Conservation (phyloP, 257 asterid species). For the Euphrasia confusa region DNA sequence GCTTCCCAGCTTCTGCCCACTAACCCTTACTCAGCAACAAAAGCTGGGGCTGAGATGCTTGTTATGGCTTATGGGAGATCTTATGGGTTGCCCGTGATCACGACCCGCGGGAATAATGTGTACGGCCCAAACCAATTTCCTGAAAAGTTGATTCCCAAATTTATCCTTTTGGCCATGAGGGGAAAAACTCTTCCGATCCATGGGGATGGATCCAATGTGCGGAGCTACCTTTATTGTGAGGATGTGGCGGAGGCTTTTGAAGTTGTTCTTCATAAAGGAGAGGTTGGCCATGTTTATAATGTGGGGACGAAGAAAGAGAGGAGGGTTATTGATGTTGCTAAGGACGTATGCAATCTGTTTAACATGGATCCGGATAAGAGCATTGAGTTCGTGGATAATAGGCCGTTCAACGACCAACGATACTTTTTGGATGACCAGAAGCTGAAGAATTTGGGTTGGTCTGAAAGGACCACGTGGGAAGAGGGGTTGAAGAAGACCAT, state of each 20-base stretch:
- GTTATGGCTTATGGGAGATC: slow-evolving; percentile 73
- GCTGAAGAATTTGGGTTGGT: slow-evolving; percentile 59
- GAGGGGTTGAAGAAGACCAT: slow-evolving; percentile 58
- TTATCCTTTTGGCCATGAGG: slow-evolving; percentile 61
- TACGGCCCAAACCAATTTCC: slow-evolving; percentile 75
- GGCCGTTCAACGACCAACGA: slow-evolving; percentile 75
- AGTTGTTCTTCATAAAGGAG: slow-evolving; percentile 58
- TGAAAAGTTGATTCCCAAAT: slow-evolving; percentile 66
- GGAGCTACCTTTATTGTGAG: slow-evolving; percentile 68
- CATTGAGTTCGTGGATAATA: slow-evolving; percentile 63
- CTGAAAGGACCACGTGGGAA: slow-evolving; percentile 56
- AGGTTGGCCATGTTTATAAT: slow-evolving; percentile 65
- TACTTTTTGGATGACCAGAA: slow-evolving; percentile 66
- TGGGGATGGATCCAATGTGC: slow-evolving; percentile 62
- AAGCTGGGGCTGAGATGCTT: slow-evolving; percentile 78
- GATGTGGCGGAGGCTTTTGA: slow-evolving; percentile 79
- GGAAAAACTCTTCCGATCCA: slow-evolving; percentile 65
- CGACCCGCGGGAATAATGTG: slow-evolving; percentile 67
- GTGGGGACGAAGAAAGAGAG: slow-evolving; percentile 65
- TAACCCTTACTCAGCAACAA: slow-evolving; percentile 64
- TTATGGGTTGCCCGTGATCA: slow-evolving; percentile 62
- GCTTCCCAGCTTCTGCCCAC: slow-evolving; percentile 68
- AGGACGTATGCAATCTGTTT: slow-evolving; percentile 51
- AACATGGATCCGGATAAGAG: slow-evolving; percentile 44
- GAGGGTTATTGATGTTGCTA: slow-evolving; percentile 56